These are phyloP conservation scores for Monosporozyma yasuniensis DNA, from an alignment of 805 yeast genomes.

Conservation along the genomic window DNA sequence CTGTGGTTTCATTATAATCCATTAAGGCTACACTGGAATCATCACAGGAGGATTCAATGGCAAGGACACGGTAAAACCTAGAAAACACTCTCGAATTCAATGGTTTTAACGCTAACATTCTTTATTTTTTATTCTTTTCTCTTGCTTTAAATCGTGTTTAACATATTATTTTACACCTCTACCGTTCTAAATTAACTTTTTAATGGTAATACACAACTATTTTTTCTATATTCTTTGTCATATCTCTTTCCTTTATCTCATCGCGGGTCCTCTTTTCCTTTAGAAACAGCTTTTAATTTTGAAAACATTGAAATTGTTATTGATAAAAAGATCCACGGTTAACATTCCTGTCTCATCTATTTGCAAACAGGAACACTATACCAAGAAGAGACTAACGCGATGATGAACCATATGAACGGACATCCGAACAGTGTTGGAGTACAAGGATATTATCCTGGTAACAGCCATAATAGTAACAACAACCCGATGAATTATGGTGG, in stretches of 20 bases:
- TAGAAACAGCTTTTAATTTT: neutral
- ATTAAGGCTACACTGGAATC: conserved; percentile 84
- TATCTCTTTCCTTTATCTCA: neutral
- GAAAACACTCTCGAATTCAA: neutral
- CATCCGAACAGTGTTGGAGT: neutral
- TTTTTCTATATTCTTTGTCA: neutral
- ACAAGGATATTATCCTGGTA: neutral
- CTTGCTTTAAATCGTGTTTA: neutral
- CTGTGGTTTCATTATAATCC: conserved; percentile 33
- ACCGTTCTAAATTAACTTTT: neutral
- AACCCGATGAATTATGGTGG: neutral
- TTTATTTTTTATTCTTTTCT: neutral
- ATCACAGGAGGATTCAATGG: conserved; percentile 91
- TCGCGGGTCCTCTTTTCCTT: neutral
- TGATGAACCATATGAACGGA: neutral
- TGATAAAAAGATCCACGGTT: neutral
- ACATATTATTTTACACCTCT: neutral
- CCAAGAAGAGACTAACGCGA: neutral
- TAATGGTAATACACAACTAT: neutral
- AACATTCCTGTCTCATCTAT: neutral
- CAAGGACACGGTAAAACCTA: conserved; percentile 41
- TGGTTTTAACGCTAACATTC: neutral
- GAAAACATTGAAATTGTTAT: neutral
- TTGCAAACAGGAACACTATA: neutral
- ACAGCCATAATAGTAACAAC: neutral